Evolutionary conservation across 2,329 filamentous ascomycete genomes (phyloP).

Genomic region (Fusarium sp.): DNA sequence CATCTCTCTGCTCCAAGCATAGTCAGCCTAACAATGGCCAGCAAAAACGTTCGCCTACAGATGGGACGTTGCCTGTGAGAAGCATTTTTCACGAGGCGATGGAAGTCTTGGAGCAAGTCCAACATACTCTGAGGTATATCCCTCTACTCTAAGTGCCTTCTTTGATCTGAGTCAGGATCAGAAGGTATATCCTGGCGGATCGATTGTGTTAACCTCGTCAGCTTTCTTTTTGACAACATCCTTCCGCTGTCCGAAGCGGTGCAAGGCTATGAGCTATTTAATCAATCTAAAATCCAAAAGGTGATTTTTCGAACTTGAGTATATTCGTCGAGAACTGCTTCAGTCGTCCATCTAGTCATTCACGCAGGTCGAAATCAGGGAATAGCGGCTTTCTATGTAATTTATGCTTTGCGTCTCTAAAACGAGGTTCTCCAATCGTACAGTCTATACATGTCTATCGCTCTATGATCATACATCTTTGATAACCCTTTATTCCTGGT

Average conservation of each 20-base stretch:
- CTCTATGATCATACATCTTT: too few species aligned
- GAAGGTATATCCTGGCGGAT: neutral
- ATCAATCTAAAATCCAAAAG: slow-evolving; percentile 81
- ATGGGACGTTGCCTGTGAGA: slow-evolving; percentile 83
- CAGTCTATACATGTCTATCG: neutral
- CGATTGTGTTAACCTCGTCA: slow-evolving; percentile 50
- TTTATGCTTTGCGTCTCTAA: neutral
- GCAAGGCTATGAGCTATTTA: slow-evolving; percentile 79
- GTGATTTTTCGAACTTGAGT: slow-evolving; percentile 68
- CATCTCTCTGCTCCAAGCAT: slow-evolving; percentile 6
- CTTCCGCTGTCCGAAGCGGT: slow-evolving; percentile 78
- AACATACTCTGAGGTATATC: slow-evolving; percentile 73
- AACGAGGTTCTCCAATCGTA: neutral
- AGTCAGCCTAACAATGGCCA: slow-evolving; percentile 49
- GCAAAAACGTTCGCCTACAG: slow-evolving; percentile 81
- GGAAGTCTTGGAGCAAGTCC: slow-evolving; percentile 74
- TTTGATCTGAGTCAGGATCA: neutral
- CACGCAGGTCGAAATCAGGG: neutral
- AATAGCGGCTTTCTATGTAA: too few species aligned
- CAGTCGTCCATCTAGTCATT: neutral
- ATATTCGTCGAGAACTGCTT: neutral
- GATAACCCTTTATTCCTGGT: neutral
- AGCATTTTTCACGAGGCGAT: slow-evolving; percentile 78
- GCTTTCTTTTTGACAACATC: slow-evolving; percentile 83
- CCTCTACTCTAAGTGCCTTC: neutral